phyloP scores from a whole-genome alignment of 805 yeast species.

The Lipomyces anomalus region DNA sequence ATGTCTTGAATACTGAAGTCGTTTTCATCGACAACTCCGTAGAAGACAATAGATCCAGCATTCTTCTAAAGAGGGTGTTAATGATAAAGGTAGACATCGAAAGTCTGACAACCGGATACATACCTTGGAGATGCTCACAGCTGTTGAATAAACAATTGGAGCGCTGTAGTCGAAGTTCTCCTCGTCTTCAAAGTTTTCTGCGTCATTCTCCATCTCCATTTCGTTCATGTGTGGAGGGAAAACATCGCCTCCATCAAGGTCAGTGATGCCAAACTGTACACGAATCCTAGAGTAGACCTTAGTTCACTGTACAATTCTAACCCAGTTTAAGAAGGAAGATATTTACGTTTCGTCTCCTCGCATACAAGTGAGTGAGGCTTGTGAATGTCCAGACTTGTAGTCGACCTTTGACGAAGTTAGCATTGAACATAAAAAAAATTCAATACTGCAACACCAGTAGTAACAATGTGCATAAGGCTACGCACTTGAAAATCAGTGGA shows the following conservation, averaged over 20 bases:
- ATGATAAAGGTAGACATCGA: neutral
- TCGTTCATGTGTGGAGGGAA: neutral
- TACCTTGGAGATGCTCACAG: neutral
- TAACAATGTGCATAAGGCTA: no score
- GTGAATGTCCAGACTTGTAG: no score
- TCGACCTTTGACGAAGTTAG: no score
- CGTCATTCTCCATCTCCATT: constrained; percentile 1
- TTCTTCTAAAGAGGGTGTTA: neutral
- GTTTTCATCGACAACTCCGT: constrained; percentile 3
- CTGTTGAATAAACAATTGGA: constrained; percentile 10
- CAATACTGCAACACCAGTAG: no score
- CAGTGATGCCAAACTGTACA: neutral
- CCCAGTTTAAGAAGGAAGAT: no score
- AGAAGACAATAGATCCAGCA: constrained; percentile 13
- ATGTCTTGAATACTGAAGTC: constrained; percentile 9
- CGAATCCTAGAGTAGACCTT: no score
- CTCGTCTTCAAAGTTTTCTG: neutral
- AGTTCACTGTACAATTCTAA: no score
- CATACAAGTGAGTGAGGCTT: no score
- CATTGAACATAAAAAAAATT: no score
- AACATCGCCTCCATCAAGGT: neutral
- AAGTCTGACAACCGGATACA: neutral
- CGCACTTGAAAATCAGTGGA: no score
- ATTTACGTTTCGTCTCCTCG: no score
- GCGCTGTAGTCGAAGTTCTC: constrained; percentile 6